phyloP scores from a whole-genome alignment of 2,329 filamentous ascomycete genomes.

The Colletotrichum sp. region DNA sequence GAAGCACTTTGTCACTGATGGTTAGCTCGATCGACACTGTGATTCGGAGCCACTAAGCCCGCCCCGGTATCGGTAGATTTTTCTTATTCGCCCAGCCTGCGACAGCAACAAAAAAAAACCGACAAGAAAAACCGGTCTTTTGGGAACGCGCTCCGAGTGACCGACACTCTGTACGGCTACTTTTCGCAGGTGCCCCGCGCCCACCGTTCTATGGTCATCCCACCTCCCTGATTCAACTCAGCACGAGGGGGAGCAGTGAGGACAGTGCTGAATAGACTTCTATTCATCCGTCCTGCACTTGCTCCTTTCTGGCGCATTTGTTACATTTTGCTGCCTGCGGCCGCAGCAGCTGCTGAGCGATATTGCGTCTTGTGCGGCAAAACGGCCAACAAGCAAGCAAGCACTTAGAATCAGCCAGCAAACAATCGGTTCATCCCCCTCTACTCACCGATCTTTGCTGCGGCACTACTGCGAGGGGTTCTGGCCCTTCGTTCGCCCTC shows the following conservation, averaged over 20 bases:
- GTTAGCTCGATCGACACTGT: neutral
- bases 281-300: conserved; percentile 20
- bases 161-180: neutral
- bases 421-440: neutral
- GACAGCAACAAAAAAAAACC: neutral
- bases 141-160: neutral
- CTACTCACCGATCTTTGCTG: conserved; percentile 2
- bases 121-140: neutral
- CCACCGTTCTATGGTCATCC: conserved; percentile 2
- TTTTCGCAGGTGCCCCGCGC: conserved; percentile 16
- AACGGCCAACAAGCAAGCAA: neutral
- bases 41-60: neutral
- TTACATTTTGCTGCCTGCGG: neutral
- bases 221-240: conserved; percentile 19
- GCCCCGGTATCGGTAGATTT: conserved; percentile 17
- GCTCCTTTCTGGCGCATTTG: conserved; percentile 13
- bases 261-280: conserved; percentile 22
- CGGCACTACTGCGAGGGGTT: neutral
- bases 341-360: neutral
- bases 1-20: neutral
- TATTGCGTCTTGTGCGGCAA: neutral
- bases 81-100: neutral
- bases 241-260: conserved; percentile 19
- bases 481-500: neutral
- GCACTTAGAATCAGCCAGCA: neutral